phyloP scores from a whole-genome alignment of 164 flowering plant species.

The Pachysandra terminalis region DNA sequence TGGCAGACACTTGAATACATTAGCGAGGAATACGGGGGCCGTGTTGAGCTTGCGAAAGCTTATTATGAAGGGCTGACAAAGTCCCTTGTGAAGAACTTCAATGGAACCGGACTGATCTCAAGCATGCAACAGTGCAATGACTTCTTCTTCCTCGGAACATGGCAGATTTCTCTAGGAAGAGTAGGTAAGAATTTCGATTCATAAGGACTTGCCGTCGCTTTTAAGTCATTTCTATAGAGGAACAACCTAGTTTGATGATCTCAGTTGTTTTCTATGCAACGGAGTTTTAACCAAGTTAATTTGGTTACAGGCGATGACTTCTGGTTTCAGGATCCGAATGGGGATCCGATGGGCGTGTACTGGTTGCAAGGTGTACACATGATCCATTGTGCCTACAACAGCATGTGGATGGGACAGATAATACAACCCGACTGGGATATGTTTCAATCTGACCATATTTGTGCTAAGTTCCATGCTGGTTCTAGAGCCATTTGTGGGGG shows the following conservation, averaged over 20 bases:
- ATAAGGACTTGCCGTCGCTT: background rate
- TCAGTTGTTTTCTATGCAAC: background rate
- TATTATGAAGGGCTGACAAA: constrained; percentile 68
- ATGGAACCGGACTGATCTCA: constrained; percentile 82
- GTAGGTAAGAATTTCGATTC: constrained; percentile 49
- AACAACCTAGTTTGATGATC: background rate
- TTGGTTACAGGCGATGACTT: constrained; percentile 64
- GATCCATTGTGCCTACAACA: constrained; percentile 92
- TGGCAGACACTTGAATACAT: constrained; percentile 69
- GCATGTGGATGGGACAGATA: constrained; percentile 90
- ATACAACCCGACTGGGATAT: constrained; percentile 94
- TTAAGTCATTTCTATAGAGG: background rate
- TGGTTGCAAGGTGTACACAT: constrained; percentile 95
- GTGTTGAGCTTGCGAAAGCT: constrained; percentile 77
- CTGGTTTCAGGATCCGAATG: constrained; percentile 79
- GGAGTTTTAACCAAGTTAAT: background rate
- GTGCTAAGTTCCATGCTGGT: constrained; percentile 85
- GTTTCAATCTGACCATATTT: constrained; percentile 88
- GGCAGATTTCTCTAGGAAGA: constrained; percentile 71
- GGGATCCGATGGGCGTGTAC: constrained; percentile 75
- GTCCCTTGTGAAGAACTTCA: constrained; percentile 74
- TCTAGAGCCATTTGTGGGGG: constrained; percentile 92
- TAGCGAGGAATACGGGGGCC: constrained; percentile 68
- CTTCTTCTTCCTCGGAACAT: constrained; percentile 85
- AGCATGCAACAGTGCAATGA: constrained; percentile 97